Evolutionary conservation across 2,329 filamentous ascomycete genomes (phyloP).

Genomic region (Xylaria hypoxylon): DNA sequence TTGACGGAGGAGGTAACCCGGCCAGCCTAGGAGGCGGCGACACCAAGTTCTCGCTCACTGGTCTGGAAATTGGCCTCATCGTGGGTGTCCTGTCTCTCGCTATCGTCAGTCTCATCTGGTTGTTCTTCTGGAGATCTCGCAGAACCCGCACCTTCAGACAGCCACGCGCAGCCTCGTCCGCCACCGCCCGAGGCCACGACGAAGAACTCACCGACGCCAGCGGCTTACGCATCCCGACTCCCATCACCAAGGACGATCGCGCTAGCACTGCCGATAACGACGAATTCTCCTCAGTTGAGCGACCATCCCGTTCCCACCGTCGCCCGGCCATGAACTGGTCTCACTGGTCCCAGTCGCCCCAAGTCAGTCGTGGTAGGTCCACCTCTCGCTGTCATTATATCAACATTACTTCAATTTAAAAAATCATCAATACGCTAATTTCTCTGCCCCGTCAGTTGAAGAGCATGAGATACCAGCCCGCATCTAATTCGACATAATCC

Average conservation of each 20-base stretch:
- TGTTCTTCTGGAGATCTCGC: slow-evolving; percentile 49
- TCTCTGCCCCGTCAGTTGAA: slow-evolving; percentile 1
- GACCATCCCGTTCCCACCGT: slow-evolving; percentile 25
- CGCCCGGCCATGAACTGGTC: slow-evolving; percentile 35
- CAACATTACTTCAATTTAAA: not conserved
- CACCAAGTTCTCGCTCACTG: slow-evolving; percentile 36
- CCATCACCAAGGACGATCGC: slow-evolving; percentile 41
- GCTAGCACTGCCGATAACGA: slow-evolving; percentile 40
- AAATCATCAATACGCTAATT: slow-evolving; percentile 10
- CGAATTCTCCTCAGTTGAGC: slow-evolving; percentile 39
- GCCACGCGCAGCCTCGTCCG: slow-evolving; percentile 1
- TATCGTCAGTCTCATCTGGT: slow-evolving; percentile 41
- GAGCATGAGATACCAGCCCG: slow-evolving; percentile 8
- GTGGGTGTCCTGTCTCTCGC: slow-evolving; percentile 44
- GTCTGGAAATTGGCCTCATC: slow-evolving; percentile 49
- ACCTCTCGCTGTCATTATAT: not conserved
- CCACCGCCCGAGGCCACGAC: slow-evolving; percentile 14
- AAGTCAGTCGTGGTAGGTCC: slow-evolving; percentile 36
- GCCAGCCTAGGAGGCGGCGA: slow-evolving; percentile 37
- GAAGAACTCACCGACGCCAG: slow-evolving; percentile 33
- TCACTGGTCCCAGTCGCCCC: slow-evolving; percentile 34
- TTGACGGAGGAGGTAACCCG: slow-evolving; percentile 45
- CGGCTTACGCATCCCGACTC: slow-evolving; percentile 31
- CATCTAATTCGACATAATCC: not conserved
- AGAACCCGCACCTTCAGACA: slow-evolving; percentile 39